phyloP scores from a whole-genome alignment of 495 filamentous ascomycete genomes.

The Lasiosphaeria hispida region DNA sequence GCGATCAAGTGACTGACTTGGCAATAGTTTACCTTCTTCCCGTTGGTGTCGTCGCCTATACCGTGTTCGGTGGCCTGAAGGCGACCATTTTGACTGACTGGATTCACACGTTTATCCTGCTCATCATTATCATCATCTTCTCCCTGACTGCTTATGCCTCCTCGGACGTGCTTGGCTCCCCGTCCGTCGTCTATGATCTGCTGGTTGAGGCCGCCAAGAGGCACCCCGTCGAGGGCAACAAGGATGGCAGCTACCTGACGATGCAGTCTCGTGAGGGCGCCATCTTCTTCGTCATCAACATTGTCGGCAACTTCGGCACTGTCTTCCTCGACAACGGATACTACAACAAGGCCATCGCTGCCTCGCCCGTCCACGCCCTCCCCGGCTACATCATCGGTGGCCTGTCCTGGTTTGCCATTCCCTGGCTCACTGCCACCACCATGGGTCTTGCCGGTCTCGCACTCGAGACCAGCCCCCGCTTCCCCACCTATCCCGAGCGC shows the following conservation, averaged over 20 bases:
- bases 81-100: constrained; percentile 50
- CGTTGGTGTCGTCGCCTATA: constrained; percentile 79
- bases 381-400: constrained; percentile 92
- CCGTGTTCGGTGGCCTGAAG: constrained; percentile 52
- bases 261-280: constrained; percentile 85
- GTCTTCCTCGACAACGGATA: constrained; percentile 81
- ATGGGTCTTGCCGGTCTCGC: constrained; percentile 91
- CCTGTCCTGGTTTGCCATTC: constrained; percentile 92
- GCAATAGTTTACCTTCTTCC: constrained; percentile 71
- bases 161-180: constrained; percentile 72
- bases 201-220: constrained; percentile 64
- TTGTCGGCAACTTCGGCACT: constrained; percentile 74
- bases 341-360: constrained; percentile 96
- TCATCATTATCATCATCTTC: constrained; percentile 89
- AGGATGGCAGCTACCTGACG: constrained; percentile 81
- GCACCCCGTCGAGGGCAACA: constrained; percentile 84
- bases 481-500: constrained; percentile 69
- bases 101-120: constrained; percentile 82
- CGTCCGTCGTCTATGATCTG: constrained; percentile 75
- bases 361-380: constrained; percentile 80
- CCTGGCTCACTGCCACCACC: constrained; percentile 88
- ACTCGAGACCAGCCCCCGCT: constrained; percentile 69
- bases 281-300: constrained; percentile 95
- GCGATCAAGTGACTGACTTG: background rate
- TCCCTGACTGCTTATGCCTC: constrained; percentile 83